Evolutionary conservation across 208 protist species (phyloP), one percentile per base, ranked within the genome.

Genomic region (Vickermania spadyakhi): DNA sequence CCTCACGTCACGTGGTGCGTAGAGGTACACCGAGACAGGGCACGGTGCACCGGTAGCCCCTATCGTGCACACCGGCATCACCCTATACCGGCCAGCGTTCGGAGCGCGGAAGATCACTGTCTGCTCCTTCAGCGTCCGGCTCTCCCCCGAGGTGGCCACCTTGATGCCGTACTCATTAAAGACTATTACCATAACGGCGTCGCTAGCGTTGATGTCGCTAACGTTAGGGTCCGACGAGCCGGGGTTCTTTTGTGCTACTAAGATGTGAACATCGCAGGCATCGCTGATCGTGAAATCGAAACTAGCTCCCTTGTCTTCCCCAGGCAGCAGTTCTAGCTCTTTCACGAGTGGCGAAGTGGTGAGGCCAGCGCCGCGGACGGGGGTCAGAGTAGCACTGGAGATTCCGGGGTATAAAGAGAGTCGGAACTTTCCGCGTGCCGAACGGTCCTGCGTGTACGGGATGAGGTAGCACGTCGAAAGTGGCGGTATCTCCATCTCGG

Each of bases 361-460:
- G 31, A 93, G 69, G 28, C 67, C 73, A 4, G 75, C 86, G 64
- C 77, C 72, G 36, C 83, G 77, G 36, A 93, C 57, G 45, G 86
- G 86, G 5, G 83, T 87, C 41, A 93, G 68, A 18, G 75, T 86
- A 11, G 90, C 80, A 59, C 85, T 82, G 14, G 79, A 70, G 70
- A 89, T 77, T 62, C 79, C 81, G 29, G 79, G 86, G 68, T 93
- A 93, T 62, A 93, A 76, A 56, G 86, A 89, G n/a, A 93, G 63
- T 52, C 68, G 51, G 60, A 93, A 93, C 30, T 76, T 70, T 41
- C 79, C 82, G 31, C 69, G 54, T 52, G 73, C 79, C 56, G 79
- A 79, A 59, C 79, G 79, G 56, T 83, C 73, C 68, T 88, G 77
- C 30, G 86, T 89, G 68, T 87, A 93, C 30, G 86, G 86, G 22